Evolutionary conservation across 192 early-diverging fungal genomes (phyloP).

Genomic region (Endogone sp.): DNA sequence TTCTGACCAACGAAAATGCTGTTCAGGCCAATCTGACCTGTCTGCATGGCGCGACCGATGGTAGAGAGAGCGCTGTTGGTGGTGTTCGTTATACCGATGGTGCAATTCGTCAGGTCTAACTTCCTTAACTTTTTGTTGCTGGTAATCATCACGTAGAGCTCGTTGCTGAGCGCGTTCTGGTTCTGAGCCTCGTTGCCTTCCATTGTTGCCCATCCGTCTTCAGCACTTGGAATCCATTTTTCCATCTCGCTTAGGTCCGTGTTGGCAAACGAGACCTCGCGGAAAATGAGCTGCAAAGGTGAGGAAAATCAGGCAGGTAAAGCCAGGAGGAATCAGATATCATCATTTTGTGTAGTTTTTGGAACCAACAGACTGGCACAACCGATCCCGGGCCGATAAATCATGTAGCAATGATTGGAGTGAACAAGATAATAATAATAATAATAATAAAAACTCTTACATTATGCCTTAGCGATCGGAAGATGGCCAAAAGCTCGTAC

Average conservation of each 20-base stretch:
- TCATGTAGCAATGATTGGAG: no score
- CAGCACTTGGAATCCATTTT: constrained; percentile 8
- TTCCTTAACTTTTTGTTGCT: constrained; percentile 17
- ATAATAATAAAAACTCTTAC: constrained; percentile 17
- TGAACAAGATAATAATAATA: no score
- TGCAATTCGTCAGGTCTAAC: constrained; percentile 15
- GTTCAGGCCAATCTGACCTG: constrained; percentile 7
- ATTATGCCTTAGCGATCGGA: constrained; percentile 16
- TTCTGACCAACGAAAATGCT: constrained; percentile 13
- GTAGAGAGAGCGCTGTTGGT: background rate
- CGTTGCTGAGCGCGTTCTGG: constrained; percentile 16
- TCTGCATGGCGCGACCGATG: constrained; percentile 12
- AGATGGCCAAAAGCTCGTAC: constrained; percentile 27
- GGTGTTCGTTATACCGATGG: constrained; percentile 7
- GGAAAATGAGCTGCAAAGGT: constrained; percentile 7
- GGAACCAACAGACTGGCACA: no score
- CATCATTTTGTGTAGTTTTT: no score
- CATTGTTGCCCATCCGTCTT: constrained; percentile 18
- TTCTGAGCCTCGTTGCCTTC: background rate
- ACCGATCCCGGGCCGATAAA: no score
- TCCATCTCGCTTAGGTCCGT: constrained; percentile 14
- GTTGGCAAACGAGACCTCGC: constrained; percentile 13
- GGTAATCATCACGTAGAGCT: constrained; percentile 11
- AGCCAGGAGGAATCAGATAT: no score
- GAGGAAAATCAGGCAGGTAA: no score